A percentile compares a stretch with the other conserved stretches of the same genome.
Conservation (phyloP, 2,329 filamentous ascomycete species). For the Rosellinia necatrix region DNA sequence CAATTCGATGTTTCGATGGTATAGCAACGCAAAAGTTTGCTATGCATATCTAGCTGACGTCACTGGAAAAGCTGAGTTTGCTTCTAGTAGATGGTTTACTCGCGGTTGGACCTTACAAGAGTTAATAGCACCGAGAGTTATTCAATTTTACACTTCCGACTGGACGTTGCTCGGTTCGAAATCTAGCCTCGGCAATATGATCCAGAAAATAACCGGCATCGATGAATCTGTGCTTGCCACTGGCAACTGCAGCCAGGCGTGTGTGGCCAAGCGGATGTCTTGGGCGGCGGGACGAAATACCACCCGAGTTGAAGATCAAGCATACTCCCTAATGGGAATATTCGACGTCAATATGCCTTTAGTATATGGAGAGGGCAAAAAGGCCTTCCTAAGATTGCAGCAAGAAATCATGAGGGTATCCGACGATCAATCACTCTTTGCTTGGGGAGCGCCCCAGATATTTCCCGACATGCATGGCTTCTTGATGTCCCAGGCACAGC, state of each 20-base stretch:
- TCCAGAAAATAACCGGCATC: not conserved
- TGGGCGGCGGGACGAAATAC: not conserved
- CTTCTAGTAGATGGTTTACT: not conserved
- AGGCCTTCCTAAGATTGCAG: not conserved
- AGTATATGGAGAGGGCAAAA: not conserved
- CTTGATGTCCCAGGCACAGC: not conserved
- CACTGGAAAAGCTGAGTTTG: not conserved
- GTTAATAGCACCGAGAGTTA: not conserved
- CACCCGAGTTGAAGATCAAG: not conserved
- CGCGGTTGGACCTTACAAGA: not conserved
- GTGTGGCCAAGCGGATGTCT: not conserved
- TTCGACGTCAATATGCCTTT: not conserved
- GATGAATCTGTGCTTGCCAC: not conserved
- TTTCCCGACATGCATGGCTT: constrained; percentile 15
- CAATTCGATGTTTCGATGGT: not conserved
- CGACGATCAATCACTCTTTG: not conserved
- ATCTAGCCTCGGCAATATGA: not conserved
- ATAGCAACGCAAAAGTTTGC: not conserved
- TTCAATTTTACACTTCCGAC: not conserved
- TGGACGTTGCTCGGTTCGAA: not conserved
- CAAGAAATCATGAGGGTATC: not conserved
- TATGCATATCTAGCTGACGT: not conserved
- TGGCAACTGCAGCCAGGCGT: no score
- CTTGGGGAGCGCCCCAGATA: not conserved
- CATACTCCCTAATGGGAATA: not conserved